These are phyloP conservation scores for Talaromyces stipitatus DNA, from an alignment of 495 filamentous ascomycete species.

Conservation along the genomic window DNA sequence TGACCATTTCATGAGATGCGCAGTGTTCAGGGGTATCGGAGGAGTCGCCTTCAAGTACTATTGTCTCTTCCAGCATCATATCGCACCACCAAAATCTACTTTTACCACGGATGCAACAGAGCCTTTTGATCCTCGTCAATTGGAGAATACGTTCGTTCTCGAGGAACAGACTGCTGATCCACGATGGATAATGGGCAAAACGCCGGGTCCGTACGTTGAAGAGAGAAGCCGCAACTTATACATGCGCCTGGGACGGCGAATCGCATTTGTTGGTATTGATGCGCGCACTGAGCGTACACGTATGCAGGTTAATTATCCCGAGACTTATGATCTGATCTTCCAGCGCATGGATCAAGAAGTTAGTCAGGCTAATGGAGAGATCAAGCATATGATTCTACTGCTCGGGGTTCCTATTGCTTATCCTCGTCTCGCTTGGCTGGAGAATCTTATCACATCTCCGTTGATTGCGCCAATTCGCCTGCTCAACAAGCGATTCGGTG, in stretches of 20 bases:
- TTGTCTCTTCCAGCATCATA: constrained; percentile 89
- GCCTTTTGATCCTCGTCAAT: constrained; percentile 56
- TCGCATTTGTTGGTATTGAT: constrained; percentile 83
- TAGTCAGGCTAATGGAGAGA: constrained; percentile 47
- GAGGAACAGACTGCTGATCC: constrained; percentile 51
- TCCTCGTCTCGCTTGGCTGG: constrained; percentile 86
- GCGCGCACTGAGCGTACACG: constrained; percentile 87
- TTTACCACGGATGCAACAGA: constrained; percentile 65
- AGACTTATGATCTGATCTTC: constrained; percentile 84
- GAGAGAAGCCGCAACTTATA: constrained; percentile 76
- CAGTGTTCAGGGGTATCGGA: constrained; percentile 86
- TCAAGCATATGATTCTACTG: constrained; percentile 78
- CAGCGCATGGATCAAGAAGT: constrained; percentile 59
- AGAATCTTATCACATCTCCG: constrained; percentile 80
- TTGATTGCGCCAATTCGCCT: constrained; percentile 80
- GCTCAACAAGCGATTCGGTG: constrained; percentile 82
- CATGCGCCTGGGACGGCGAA: constrained; percentile 71
- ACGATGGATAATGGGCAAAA: constrained; percentile 70
- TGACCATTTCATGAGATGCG: constrained; percentile 86
- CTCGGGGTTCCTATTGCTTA: constrained; percentile 93
- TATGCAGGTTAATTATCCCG: constrained; percentile 82
- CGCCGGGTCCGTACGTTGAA: constrained; percentile 71
- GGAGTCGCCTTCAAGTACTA: constrained; percentile 86
- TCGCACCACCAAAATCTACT: constrained; percentile 71
- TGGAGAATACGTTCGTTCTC: constrained; percentile 61